phyloP scores from a whole-genome alignment of 352 stramenopile genomes.

The Pythium aphanidermatum region DNA sequence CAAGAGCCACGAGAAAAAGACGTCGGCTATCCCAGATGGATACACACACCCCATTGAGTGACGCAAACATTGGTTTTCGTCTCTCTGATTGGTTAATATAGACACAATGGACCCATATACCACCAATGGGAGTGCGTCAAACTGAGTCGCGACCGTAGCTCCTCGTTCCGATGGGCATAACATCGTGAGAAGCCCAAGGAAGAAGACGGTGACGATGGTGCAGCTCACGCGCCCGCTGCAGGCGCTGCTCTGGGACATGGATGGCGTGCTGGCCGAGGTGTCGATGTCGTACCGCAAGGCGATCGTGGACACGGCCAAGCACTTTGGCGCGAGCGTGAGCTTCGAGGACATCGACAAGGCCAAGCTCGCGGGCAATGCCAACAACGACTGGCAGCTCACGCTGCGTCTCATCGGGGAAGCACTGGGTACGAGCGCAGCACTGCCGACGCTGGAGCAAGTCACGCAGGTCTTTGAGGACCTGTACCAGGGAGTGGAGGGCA shows the following conservation, averaged over 20 bases:
- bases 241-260: conserved; percentile 95
- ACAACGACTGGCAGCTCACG: conserved; percentile 97
- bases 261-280: conserved; percentile 96
- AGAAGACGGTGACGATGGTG: conserved; percentile 15
- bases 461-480: conserved; percentile 93
- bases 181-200: no score
- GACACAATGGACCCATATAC: no score
- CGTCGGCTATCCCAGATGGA: no score
- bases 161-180: neutral
- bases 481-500: conserved; percentile 86
- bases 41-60: no score
- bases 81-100: no score
- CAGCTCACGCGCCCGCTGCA: conserved; percentile 27
- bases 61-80: no score
- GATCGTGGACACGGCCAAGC: conserved; percentile 83
- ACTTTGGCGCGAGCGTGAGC: conserved; percentile 85
- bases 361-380: conserved; percentile 93
- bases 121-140: neutral
- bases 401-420: conserved; percentile 78
- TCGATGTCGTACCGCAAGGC: conserved; percentile 91
- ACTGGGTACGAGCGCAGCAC: neutral
- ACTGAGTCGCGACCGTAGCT: conserved; percentile 2
- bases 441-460: conserved; percentile 85
- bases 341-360: conserved; percentile 84
- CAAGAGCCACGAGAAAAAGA: no score